Evolutionary conservation across 257 asterid species (phyloP).

Genomic region (Rubia yunnanensis): DNA sequence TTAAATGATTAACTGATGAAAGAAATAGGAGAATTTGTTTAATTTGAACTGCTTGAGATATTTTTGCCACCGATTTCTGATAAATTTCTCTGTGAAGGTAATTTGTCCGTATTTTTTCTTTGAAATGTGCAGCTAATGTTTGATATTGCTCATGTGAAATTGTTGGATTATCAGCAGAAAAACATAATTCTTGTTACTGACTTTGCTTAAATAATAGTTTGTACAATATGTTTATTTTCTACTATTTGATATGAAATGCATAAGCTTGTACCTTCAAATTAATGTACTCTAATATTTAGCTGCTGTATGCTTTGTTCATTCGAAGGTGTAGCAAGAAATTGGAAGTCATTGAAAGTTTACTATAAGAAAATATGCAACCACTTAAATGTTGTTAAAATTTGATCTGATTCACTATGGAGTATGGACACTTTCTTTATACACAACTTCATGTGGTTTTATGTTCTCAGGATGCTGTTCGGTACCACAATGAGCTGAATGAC

Average conservation of each 20-base stretch:
- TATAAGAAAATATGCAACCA: background rate
- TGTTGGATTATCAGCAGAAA: background rate
- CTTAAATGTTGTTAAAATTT: background rate
- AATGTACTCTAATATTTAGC: background rate
- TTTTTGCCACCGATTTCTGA: background rate
- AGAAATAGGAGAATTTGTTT: background rate
- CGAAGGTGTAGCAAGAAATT: background rate
- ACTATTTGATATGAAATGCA: background rate
- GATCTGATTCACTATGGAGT: background rate
- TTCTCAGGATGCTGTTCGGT: constrained; percentile 57
- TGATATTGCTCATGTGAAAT: background rate
- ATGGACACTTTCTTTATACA: background rate
- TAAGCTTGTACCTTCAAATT: background rate
- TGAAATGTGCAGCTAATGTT: background rate
- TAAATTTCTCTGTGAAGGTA: background rate
- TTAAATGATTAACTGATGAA: background rate
- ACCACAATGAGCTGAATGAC: constrained; percentile 51
- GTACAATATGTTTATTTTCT: background rate
- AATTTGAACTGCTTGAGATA: background rate
- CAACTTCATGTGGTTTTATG: background rate
- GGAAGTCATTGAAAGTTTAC: background rate
- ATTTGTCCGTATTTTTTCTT: background rate
- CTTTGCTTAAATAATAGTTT: too few species aligned
- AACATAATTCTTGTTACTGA: too few species aligned
- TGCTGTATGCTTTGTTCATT: background rate